Conservation (phyloP, 805 yeast genomes). For the Millerago galiae region DNA sequence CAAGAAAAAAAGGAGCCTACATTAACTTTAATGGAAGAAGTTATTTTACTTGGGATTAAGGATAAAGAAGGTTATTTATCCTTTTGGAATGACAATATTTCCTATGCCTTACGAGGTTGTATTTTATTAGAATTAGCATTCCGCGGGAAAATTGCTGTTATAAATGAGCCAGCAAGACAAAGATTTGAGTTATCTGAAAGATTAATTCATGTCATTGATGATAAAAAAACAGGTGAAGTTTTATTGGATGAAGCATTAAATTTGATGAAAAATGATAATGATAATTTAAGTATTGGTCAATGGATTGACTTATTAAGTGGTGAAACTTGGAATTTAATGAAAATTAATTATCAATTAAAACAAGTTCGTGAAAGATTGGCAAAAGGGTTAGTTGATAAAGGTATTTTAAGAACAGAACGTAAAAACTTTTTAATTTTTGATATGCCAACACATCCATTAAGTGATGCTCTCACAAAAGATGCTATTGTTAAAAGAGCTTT, state of each 20-base stretch:
- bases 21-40: conserved; percentile 94
- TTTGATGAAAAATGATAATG: conserved; percentile 80
- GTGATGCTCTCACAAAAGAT: conserved; percentile 81
- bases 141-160: conserved; percentile 81
- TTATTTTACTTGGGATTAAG: conserved; percentile 83
- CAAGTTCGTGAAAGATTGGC: conserved; percentile 96
- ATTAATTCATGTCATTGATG: conserved; percentile 79
- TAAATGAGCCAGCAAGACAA: conserved; percentile 87
- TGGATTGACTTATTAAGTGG: conserved; percentile 95
- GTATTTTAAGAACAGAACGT: conserved; percentile 91
- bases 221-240: conserved; percentile 88
- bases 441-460: conserved; percentile 97
- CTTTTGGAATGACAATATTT: conserved; percentile 97
- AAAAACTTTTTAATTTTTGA: conserved; percentile 91
- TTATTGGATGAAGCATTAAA: conserved; percentile 89
- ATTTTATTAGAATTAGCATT: conserved; percentile 88
- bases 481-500: conserved; percentile 69
- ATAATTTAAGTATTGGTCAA: conserved; percentile 67
- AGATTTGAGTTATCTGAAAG: conserved; percentile 86
- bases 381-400: conserved; percentile 95
- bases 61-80: conserved; percentile 95
- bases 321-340: conserved; percentile 96
- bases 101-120: conserved; percentile 93
- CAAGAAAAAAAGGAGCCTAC: conserved; percentile 48
- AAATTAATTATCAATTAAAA: conserved; percentile 89